Evolutionary conservation across 2,329 filamentous ascomycete species (phyloP), one percentile per base, ranked within the genome.

Genomic region (Colletotrichum falcatum): DNA sequence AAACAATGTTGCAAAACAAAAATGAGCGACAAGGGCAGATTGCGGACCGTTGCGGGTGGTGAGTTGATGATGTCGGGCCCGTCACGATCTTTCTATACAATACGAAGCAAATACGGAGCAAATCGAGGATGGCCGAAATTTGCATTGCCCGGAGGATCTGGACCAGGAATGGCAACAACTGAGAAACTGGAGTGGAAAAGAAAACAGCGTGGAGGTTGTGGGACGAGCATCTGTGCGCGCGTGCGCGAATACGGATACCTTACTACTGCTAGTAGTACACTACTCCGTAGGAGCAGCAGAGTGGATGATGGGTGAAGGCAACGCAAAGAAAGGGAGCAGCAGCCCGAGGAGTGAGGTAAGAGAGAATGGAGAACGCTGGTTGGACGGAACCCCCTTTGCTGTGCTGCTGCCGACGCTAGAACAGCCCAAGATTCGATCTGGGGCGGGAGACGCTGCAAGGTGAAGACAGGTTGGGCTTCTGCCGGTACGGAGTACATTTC

Each of bases 381-480:
- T 35, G 42, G 53, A 20, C 55, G 48, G 62, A 55, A 55, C 61
- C 55, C 55, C 48, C 48, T 69, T 66, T 54, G 62, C 62, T 46
- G 39, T 66, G 62, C 48, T 60, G 54, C 61, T n/a, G n/a, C n/a
- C 44, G 48, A 33, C 63, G 39, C 63, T 60, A 66, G 54, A 30
- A 39, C 48, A 54, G 58, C 56, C 39, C 49, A 49, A 39, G 65
- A 66, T 54, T 60, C 46, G 46, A 59, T 48, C 48, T 54, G n/a
- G 60, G 35, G 55, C 58, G 66, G 30, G 56, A 70, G 63, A 58
- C 46, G 44, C 63, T 70, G 63, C 49, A 62, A 51, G 63, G 60
- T 51, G 30, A 56, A 28, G 49, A 42, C 46, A 49, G 11, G 12
- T 26, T 61, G 44, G 65, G 56, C 28, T 53, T 46, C 42, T n/a